Evolutionary conservation across 495 filamentous ascomycete species (phyloP), one percentile per base, ranked within the genome.

Genomic region (Pyronema domesticum): DNA sequence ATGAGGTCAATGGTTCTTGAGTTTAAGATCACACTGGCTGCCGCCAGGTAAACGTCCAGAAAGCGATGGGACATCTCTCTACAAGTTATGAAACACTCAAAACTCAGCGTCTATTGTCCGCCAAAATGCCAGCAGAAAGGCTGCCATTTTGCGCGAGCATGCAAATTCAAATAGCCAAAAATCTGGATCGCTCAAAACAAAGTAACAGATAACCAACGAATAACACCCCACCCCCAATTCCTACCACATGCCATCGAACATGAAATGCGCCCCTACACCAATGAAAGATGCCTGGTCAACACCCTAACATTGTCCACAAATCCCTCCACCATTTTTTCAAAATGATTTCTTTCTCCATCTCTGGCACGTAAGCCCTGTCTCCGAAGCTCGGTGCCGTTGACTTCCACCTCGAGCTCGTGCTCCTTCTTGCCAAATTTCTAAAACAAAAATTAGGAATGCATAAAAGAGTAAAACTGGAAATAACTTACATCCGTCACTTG

Each of bases 321-420:
- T 0, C 86, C 87, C 55, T 83, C 81, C 6, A 94, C 76, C 9
- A 94, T 62, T 7, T 83, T 76, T 42, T 80, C 72, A 61, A 88
- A 94, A 51, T 79, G 73, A 60, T 83, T 81, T 2, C 74, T 74
- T 57, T 83, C 70, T 0, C 71, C 70, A 0, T 68, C 61, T 59
- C 70, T 71, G 40, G 78, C 78, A 45, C 79, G 69, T 13, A 73
- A 69, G 3, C 85, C 85, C 55, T 93, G 85, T 46, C 81, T 76
- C 36, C 80, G 74, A 15, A 94, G 62, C 43, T 77, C 77, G 5
- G 69, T 71, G 0, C 80, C 76, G 10, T 80, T 80, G 7, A 94
- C 63, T 68, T 95, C 89, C 40, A 95, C 73, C 63, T 95, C 89
- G 7, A 94, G 76, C 65, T 95, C 89, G 64, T 94, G 86, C 54